Conservation (phyloP, 1,139 yeast genomes). For the Diutina catenulata region DNA sequence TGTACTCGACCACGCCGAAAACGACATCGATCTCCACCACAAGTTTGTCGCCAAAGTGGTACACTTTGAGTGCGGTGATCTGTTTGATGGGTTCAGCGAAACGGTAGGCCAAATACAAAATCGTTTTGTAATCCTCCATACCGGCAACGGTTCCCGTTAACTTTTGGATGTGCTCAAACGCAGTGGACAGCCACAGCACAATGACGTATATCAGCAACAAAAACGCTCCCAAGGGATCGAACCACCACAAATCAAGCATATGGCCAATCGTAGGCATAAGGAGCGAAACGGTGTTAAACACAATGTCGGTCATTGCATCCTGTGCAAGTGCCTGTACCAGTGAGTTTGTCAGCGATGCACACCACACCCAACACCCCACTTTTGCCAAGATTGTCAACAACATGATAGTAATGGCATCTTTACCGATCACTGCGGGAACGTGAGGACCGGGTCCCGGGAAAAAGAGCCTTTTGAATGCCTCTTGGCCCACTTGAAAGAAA, state of each 20-base stretch:
- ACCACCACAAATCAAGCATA: constrained; percentile 47
- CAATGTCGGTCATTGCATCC: constrained; percentile 69
- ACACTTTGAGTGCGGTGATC: constrained; percentile 58
- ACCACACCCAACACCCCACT: constrained; percentile 52
- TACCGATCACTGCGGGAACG: constrained; percentile 37
- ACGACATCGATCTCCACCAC: constrained; percentile 71
- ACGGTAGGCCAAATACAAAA: constrained; percentile 54
- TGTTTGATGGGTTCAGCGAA: constrained; percentile 58
- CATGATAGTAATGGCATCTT: constrained; percentile 51
- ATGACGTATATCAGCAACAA: constrained; percentile 51
- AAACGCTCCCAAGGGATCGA: constrained; percentile 66
- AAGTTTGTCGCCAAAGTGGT: constrained; percentile 68
- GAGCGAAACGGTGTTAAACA: constrained; percentile 53
- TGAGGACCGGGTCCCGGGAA: constrained; percentile 19
- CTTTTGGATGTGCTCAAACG: constrained; percentile 62
- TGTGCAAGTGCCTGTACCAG: constrained; percentile 73
- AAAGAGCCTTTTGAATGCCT: constrained; percentile 32
- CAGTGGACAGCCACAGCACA: constrained; percentile 50
- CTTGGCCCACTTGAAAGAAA: constrained; percentile 63
- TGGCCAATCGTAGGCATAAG: constrained; percentile 58
- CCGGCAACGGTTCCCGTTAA: constrained; percentile 66
- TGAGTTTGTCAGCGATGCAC: constrained; percentile 49
- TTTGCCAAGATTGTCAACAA: constrained; percentile 47
- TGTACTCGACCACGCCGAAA: constrained; percentile 32
- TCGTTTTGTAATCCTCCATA: constrained; percentile 50